A percentile compares a stretch with the other conserved stretches of the same genome.
Conservation (phyloP, 1,284 basidiomycete species). For the Apiotrichum akiyoshidainum region DNA sequence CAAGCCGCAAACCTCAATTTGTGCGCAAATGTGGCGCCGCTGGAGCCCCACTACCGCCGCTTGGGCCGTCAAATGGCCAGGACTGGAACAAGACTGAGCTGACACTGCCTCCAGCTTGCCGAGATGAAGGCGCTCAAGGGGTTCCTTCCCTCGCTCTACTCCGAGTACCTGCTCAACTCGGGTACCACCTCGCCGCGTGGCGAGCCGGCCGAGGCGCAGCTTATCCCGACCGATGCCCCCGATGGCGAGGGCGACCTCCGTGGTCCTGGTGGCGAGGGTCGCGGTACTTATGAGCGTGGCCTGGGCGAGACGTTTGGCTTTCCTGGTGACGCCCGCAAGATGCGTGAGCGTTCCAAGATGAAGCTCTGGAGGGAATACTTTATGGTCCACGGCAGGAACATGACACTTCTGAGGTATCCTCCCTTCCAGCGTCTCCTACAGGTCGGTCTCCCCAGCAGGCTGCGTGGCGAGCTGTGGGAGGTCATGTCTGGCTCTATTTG, state of each 20-base stretch:
- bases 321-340: slow-evolving; percentile 89
- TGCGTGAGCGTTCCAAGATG: slow-evolving; percentile 94
- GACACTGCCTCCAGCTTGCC: slow-evolving; percentile 58
- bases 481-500: slow-evolving; percentile 89
- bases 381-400: slow-evolving; percentile 52
- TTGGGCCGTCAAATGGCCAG: not conserved
- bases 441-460: slow-evolving; percentile 90
- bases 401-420: slow-evolving; percentile 80
- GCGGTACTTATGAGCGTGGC: slow-evolving; percentile 68
- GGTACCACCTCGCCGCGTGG: slow-evolving; percentile 1
- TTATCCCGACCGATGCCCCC: slow-evolving; percentile 31
- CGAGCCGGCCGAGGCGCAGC: slow-evolving; percentile 9
- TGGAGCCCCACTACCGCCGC: not conserved
- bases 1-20: not conserved
- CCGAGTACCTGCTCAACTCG: slow-evolving; percentile 71
- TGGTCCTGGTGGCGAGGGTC: slow-evolving; percentile 53
- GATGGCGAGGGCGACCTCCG: slow-evolving; percentile 59
- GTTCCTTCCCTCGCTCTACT: slow-evolving; percentile 90
- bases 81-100: not conserved
- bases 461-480: slow-evolving; percentile 98
- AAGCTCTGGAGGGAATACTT: slow-evolving; percentile 95
- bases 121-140: slow-evolving; percentile 91
- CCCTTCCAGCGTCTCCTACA: slow-evolving; percentile 94
- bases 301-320: slow-evolving; percentile 85
- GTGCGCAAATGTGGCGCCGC: no score